Conservation (phyloP, 177 flowering plant species). For the Vitis hybrid region DNA sequence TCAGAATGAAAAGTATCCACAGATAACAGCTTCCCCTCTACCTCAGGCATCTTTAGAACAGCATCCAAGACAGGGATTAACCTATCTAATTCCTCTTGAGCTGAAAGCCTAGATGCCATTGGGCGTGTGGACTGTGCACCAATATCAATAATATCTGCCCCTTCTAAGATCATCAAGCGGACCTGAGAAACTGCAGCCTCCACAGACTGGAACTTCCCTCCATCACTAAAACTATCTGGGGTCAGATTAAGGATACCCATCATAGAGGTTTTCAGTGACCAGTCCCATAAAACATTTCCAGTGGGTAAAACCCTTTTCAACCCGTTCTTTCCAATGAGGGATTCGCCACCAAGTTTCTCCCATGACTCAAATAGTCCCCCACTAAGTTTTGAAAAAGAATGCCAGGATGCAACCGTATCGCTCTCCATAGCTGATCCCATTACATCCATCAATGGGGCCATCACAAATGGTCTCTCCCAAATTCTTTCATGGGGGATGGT, state of each 20-base stretch:
- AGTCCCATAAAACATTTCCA: constrained; percentile 67
- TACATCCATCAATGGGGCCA: constrained; percentile 87
- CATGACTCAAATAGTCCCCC: constrained; percentile 70
- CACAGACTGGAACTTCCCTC: constrained; percentile 70
- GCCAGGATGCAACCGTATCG: constrained; percentile 77
- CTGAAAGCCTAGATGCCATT: constrained; percentile 65
- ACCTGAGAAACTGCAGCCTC: constrained; percentile 76
- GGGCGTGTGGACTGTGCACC: constrained; percentile 98
- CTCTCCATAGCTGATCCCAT: constrained; percentile 61
- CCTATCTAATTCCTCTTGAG: constrained; percentile 77
- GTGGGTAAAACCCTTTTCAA: constrained; percentile 77
- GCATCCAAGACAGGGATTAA: constrained; percentile 83
- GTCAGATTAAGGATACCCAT: constrained; percentile 94
- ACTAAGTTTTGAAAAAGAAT: constrained; percentile 52
- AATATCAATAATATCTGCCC: constrained; percentile 87
- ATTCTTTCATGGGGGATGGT: constrained; percentile 88
- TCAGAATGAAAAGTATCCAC: constrained; percentile 86
- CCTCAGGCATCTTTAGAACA: constrained; percentile 56
- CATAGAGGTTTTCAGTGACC: constrained; percentile 72
- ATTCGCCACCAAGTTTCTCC: constrained; percentile 85
- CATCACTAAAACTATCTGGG: constrained; percentile 97
- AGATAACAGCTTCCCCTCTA: constrained; percentile 72
- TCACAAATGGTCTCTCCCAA: constrained; percentile 94
- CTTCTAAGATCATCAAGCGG: constrained; percentile 69
- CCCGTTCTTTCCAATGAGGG: constrained; percentile 72